These are phyloP conservation scores for Starmerella tilneyi DNA, from an alignment of 805 yeast genomes.

Conservation along the genomic window DNA sequence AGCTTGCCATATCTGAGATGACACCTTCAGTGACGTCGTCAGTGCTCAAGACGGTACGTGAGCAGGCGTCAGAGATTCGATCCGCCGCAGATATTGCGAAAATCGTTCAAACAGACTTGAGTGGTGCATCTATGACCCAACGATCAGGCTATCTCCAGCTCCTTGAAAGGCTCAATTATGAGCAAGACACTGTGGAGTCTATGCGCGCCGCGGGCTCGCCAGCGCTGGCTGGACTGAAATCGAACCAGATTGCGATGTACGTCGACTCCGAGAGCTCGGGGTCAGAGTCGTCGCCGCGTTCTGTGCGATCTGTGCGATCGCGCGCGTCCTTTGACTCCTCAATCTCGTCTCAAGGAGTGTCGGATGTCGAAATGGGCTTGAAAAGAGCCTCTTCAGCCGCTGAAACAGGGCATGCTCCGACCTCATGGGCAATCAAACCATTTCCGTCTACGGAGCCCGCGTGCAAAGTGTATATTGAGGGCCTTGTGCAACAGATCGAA, in stretches of 20 bases:
- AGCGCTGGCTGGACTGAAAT: background rate
- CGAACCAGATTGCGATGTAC: background rate
- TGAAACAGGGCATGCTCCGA: background rate
- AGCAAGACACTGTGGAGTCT: conserved; percentile 4
- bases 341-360: background rate
- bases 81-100: conserved; percentile 6
- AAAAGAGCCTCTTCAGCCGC: background rate
- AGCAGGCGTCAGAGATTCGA: background rate
- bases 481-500: conserved; percentile 6
- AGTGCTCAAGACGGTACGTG: background rate
- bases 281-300: background rate
- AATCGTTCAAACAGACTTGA: conserved; percentile 4
- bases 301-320: background rate
- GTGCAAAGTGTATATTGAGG: conserved; percentile 3
- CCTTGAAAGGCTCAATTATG: conserved; percentile 7
- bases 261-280: conserved; percentile 3
- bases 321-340: background rate
- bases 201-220: conserved; percentile 2
- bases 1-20: background rate
- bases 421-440: background rate
- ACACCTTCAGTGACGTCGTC: background rate
- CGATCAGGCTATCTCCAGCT: conserved; percentile 8
- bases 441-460: conserved; percentile 1
- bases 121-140: conserved; percentile 6
- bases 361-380: background rate